Evolutionary conservation across 495 filamentous ascomycete genomes (phyloP).

Genomic region (Bathelium albidoporum): DNA sequence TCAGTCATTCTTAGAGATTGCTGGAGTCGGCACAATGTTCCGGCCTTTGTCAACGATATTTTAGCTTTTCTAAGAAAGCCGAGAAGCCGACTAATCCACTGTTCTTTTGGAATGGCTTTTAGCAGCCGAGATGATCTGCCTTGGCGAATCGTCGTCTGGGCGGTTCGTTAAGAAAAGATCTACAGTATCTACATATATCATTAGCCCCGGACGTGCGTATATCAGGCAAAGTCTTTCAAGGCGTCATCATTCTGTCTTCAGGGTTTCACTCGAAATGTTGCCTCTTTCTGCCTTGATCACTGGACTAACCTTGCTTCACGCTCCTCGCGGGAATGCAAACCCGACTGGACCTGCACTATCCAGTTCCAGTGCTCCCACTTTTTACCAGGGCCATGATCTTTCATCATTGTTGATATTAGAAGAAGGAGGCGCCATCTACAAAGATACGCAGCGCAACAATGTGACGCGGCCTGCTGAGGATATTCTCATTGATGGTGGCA

Average conservation of each 20-base stretch:
- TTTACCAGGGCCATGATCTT: conserved; percentile 36
- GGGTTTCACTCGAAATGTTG: background rate
- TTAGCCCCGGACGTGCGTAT: background rate
- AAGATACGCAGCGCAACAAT: conserved; percentile 29
- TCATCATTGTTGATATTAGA: conserved; percentile 29
- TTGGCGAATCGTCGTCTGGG: background rate
- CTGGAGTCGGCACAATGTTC: no score
- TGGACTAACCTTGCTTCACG: background rate
- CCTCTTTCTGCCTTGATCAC: background rate
- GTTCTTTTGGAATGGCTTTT: background rate
- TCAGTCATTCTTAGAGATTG: no score
- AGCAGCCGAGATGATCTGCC: background rate
- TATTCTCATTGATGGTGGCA: conserved; percentile 35
- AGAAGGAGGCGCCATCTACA: conserved; percentile 28
- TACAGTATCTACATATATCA: background rate
- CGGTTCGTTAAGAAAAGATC: background rate
- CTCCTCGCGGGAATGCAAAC: background rate
- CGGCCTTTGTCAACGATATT: no score
- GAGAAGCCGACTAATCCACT: no score
- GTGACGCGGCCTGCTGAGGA: conserved; percentile 30
- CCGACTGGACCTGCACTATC: background rate
- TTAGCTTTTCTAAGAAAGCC: background rate
- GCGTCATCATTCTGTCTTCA: background rate
- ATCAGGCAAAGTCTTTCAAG: background rate
- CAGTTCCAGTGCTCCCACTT: conserved; percentile 6